Percentiles rank a stretch among this genome's conserved stretches.
These are phyloP conservation scores for Saccharum hybrid DNA, from an alignment of 202 grass and related monocot genomes.

Conservation along the genomic window DNA sequence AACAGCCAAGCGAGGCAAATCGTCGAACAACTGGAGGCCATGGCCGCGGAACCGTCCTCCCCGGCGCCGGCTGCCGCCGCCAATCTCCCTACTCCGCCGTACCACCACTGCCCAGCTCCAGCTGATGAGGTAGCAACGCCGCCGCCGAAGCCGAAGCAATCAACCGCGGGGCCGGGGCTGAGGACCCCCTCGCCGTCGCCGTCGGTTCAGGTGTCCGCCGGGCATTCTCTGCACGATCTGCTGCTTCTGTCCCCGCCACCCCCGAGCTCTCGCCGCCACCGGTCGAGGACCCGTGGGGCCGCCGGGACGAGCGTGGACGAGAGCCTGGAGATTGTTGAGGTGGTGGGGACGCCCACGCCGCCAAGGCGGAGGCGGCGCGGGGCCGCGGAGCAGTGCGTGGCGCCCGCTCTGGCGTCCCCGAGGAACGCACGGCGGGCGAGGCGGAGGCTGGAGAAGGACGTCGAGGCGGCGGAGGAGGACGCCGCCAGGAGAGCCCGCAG, in stretches of 20 bases:
- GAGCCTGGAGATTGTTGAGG: slow-evolving; percentile 46
- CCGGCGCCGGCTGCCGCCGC: slow-evolving; percentile 20
- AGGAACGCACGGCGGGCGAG: slow-evolving; percentile 63
- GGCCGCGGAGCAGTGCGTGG: slow-evolving; percentile 45
- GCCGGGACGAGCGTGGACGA: slow-evolving; percentile 39
- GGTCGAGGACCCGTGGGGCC: slow-evolving; percentile 19
- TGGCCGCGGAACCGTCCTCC: slow-evolving; percentile 28
- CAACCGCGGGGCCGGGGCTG: slow-evolving; percentile 34
- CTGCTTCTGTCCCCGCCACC: slow-evolving; percentile 63
- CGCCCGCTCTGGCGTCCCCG: slow-evolving; percentile 55
- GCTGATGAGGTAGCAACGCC: slow-evolving; percentile 32
- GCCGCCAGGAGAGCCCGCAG: slow-evolving; percentile 54
- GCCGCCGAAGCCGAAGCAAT: slow-evolving; percentile 33
- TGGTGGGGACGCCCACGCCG: slow-evolving; percentile 21
- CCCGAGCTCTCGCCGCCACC: slow-evolving; percentile 41
- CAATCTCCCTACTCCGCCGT: slow-evolving; percentile 56
- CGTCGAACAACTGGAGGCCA: slow-evolving; percentile 43
- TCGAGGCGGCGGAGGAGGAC: slow-evolving; percentile 57
- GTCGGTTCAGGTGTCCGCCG: slow-evolving; percentile 44
- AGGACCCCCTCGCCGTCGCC: slow-evolving; percentile 40
- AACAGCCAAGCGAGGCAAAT: neutral
- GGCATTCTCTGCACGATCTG: slow-evolving; percentile 58
- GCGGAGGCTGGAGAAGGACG: slow-evolving; percentile 82
- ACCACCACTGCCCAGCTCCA: slow-evolving; percentile 43
- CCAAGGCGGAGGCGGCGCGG: too few species aligned